phyloP scores from a whole-genome alignment of 2,329 filamentous ascomycete species.

The Tolypocladium pustulatum region DNA sequence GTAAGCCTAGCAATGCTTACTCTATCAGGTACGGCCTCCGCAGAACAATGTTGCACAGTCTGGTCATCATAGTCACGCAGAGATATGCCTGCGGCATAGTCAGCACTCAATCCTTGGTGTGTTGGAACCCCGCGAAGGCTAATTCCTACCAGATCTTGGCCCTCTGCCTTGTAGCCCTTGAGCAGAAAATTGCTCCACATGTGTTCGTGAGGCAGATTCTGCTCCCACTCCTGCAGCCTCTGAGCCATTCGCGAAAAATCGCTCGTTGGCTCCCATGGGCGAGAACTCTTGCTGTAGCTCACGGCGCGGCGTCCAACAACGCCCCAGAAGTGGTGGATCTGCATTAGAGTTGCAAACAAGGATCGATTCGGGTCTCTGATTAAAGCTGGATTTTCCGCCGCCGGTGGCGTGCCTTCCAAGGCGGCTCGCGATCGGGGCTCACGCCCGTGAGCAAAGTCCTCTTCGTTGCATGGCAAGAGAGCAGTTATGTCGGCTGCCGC shows the following conservation, averaged over 20 bases:
- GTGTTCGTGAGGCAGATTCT: slow-evolving; percentile 34
- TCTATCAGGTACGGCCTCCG: slow-evolving; percentile 42
- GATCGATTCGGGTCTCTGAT: slow-evolving; percentile 34
- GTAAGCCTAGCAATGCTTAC: slow-evolving; percentile 19
- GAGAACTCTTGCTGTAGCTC: slow-evolving; percentile 28
- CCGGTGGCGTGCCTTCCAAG: slow-evolving; percentile 41
- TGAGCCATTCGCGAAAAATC: slow-evolving; percentile 34
- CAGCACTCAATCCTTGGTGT: not conserved
- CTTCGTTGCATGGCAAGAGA: slow-evolving; percentile 41
- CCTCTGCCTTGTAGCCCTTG: slow-evolving; percentile 34
- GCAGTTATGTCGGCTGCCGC: slow-evolving; percentile 43
- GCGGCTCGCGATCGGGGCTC: slow-evolving; percentile 40
- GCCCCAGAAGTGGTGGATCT: slow-evolving; percentile 45
- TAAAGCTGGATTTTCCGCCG: slow-evolving; percentile 32
- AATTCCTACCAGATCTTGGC: slow-evolving; percentile 35
- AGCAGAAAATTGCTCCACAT: slow-evolving; percentile 32
- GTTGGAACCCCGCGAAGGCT: not conserved
- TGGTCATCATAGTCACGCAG: slow-evolving; percentile 42
- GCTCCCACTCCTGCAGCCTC: slow-evolving; percentile 37
- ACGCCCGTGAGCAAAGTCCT: slow-evolving; percentile 36
- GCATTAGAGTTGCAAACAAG: slow-evolving; percentile 44
- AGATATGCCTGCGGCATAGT: slow-evolving; percentile 34
- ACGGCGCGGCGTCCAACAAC: slow-evolving; percentile 37
- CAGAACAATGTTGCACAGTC: slow-evolving; percentile 46
- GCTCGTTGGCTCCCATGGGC: slow-evolving; percentile 36